Conservation (phyloP, 1,284 basidiomycete species). For the Lignosus rhinocerotis region DNA sequence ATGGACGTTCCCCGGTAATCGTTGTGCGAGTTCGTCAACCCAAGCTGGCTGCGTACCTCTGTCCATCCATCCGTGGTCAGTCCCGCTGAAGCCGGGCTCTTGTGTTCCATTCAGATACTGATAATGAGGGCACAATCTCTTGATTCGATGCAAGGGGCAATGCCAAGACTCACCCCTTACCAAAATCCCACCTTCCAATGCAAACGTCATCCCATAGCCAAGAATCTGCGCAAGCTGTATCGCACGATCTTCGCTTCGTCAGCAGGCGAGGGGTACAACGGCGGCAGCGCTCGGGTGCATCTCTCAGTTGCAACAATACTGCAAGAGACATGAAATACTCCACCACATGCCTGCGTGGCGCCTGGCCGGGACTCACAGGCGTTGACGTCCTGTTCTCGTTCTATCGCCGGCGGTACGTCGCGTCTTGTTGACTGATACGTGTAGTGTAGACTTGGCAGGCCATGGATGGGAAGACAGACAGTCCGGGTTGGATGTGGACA, state of each 20-base stretch:
- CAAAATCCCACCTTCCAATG: background rate
- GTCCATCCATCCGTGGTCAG: background rate
- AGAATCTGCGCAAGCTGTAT: background rate
- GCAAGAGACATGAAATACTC: background rate
- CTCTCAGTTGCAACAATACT: background rate
- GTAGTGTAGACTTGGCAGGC: background rate
- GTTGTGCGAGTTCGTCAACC: background rate
- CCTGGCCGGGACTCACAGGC: background rate
- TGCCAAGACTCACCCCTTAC: background rate
- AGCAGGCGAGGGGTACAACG: background rate
- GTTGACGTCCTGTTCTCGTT: background rate
- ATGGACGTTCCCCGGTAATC: background rate
- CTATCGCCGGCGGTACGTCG: background rate
- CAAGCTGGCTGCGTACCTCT: background rate
- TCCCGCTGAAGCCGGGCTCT: background rate
- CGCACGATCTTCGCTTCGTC: background rate
- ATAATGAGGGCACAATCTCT: background rate
- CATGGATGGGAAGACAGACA: background rate
- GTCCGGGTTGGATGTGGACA: background rate
- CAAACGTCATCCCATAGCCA: background rate
- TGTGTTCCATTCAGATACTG: background rate
- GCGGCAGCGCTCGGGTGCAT: background rate
- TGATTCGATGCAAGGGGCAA: background rate
- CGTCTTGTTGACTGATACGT: background rate
- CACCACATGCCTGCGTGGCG: background rate